Percentiles rank a stretch among this genome's conserved stretches.
These are phyloP conservation scores for Kazachstania kunashirensis DNA, from an alignment of 805 yeast genomes.

Conservation along the genomic window DNA sequence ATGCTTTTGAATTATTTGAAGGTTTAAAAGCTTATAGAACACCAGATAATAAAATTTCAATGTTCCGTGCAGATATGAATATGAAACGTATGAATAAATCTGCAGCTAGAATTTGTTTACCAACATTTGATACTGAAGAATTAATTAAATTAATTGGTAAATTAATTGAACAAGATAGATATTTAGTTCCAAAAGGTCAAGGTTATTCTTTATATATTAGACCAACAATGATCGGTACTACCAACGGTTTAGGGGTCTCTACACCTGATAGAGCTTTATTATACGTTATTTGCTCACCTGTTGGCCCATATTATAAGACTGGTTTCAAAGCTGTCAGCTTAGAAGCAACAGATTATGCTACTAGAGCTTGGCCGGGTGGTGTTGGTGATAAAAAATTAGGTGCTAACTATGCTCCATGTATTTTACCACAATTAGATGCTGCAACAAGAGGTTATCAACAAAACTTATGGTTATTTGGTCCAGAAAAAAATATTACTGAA, in stretches of 20 bases:
- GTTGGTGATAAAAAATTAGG: conserved; percentile 92
- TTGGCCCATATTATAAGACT: conserved; percentile 88
- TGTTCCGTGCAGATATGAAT: conserved; percentile 86
- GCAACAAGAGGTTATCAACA: conserved; percentile 87
- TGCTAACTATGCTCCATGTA: conserved; percentile 95
- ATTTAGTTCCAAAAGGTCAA: conserved; percentile 68
- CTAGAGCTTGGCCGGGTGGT: conserved; percentile 99
- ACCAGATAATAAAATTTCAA: conserved; percentile 51
- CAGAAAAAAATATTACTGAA: conserved; percentile 78
- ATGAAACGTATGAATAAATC: conserved; percentile 84
- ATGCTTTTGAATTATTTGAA: conserved; percentile 89
- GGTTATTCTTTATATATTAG: conserved; percentile 90
- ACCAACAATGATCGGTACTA: conserved; percentile 92
- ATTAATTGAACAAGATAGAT: conserved; percentile 60
- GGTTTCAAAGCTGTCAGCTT: conserved; percentile 94
- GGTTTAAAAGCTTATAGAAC: conserved; percentile 86
- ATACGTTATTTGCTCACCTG: conserved; percentile 87
- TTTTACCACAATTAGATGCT: conserved; percentile 81
- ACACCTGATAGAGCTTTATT: conserved; percentile 72
- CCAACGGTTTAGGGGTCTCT: conserved; percentile 76
- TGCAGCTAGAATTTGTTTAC: conserved; percentile 83
- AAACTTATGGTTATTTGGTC: conserved; percentile 92
- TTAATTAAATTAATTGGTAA: conserved; percentile 65
- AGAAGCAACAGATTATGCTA: conserved; percentile 91
- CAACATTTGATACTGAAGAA: conserved; percentile 72